Evolutionary conservation across 176 grass and related monocot species (phyloP).

Genomic region (Eragrostis nindensis): DNA sequence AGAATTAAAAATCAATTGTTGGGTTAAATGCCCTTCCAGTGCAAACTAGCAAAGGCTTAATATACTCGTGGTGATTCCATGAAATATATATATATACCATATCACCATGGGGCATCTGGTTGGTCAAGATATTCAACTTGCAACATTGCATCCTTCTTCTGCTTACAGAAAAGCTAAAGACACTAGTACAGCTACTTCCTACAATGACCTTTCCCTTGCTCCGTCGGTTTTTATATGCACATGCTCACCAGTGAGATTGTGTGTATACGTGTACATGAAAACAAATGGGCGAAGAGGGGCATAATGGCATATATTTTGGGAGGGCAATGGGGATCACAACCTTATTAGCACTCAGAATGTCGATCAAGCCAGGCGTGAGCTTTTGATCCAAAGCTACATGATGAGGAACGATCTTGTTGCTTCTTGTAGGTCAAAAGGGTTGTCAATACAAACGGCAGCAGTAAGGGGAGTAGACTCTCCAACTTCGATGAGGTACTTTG

Average conservation of each 20-base stretch:
- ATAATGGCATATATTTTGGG: background rate
- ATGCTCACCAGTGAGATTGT: background rate
- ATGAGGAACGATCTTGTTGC: constrained; percentile 76
- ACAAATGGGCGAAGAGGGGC: background rate
- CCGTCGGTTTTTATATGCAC: background rate
- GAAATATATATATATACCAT: constrained; percentile 19
- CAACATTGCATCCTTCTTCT: constrained; percentile 9
- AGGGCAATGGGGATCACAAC: constrained; percentile 37
- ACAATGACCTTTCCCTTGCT: constrained; percentile 8
- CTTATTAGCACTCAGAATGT: constrained; percentile 94
- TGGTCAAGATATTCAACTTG: constrained; percentile 12
- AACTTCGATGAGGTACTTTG: constrained; percentile 87
- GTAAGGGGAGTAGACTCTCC: constrained; percentile 90
- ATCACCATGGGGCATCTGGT: background rate
- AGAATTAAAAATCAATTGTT: constrained; percentile 41
- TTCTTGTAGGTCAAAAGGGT: constrained; percentile 88
- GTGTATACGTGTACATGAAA: background rate
- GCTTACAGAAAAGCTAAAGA: background rate
- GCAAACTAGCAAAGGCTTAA: constrained; percentile 26
- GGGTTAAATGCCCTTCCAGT: constrained; percentile 7
- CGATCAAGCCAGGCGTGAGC: constrained; percentile 70
- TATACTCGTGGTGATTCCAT: background rate
- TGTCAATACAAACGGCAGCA: constrained; percentile 88
- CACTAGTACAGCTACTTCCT: constrained; percentile 2
- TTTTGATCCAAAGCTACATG: constrained; percentile 68